Percentiles rank a stretch among this genome's conserved stretches.
phyloP scores from a whole-genome alignment of 352 stramenopile genomes.

The Pythium dissimile region DNA sequence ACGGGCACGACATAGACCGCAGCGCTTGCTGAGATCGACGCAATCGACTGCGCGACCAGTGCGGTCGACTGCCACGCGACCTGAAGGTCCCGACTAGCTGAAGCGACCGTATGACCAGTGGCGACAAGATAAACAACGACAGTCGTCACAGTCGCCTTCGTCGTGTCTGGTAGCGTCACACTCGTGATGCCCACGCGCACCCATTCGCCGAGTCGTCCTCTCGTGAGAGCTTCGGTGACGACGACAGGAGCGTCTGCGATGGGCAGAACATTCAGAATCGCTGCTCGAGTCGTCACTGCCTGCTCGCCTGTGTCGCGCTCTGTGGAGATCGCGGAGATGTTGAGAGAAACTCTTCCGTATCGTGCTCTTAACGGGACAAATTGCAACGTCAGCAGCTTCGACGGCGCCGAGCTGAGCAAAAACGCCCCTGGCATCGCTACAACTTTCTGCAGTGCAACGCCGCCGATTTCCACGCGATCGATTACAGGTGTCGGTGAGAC shows the following conservation, averaged over 20 bases:
- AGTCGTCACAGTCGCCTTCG: conserved; percentile 31
- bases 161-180: conserved; percentile 26
- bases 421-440: conserved; percentile 21
- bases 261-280: conserved; percentile 31
- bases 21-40: conserved; percentile 26
- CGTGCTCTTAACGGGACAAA: conserved; percentile 26
- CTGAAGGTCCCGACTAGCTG: conserved; percentile 21
- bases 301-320: conserved; percentile 26
- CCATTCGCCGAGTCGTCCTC: conserved; percentile 29
- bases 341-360: conserved; percentile 34
- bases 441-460: conserved; percentile 23
- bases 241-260: conserved; percentile 37
- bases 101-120: conserved; percentile 4
- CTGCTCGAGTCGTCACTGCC: conserved; percentile 12
- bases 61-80: conserved; percentile 35
- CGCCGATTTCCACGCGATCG: conserved; percentile 11
- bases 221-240: conserved; percentile 28
- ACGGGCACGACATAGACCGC: conserved; percentile 34
- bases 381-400: conserved; percentile 23
- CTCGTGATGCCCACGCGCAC: conserved; percentile 33
- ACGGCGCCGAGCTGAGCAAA: conserved; percentile 20
- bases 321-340: conserved; percentile 31
- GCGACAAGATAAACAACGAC: conserved; percentile 34
- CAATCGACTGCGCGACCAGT: conserved; percentile 25
- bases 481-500: not conserved